Evolutionary conservation across 2,329 filamentous ascomycete species (phyloP), one percentile per base, ranked within the genome.

Genomic region (Stylonectria norvegica): DNA sequence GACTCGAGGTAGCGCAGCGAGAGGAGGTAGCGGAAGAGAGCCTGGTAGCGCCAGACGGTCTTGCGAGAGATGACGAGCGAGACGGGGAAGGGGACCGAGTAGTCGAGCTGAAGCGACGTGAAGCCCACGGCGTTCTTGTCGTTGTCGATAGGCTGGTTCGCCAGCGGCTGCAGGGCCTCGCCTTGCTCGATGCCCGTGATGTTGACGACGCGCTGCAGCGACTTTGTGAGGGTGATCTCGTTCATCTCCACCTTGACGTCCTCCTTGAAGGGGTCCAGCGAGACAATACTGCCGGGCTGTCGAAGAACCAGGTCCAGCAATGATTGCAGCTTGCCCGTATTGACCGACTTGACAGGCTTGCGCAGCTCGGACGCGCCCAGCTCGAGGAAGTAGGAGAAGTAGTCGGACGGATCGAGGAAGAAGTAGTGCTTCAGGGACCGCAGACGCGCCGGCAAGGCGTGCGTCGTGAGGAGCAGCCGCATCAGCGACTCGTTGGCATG

Each of bases 171-270:
- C 42, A 95, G 81, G 19, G 81, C 79, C 56, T 93, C 86, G 47
- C 91, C 89, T 62, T 94, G 86, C 55, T 97, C 91, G 46, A 97
- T 87, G 31, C 93, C 93, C 4, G 89, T 94, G 50, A 97, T 95
- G 58, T 90, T 96, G 49, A 98, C 91, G 37, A 98, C 91, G 38
- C 91, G 85, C 76, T 96, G 95, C 43, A 98, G 72, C 69, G 89
- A 94, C 59, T 94, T 94, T 10, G 89, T 94, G 32, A 98, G 78
- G 5, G 89, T 88, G 27, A 91, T 83, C 54, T 95, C 89, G 62
- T 96, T 96, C 86, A 97, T 96, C 57, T 90, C 85, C 16, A 98
- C 89, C 65, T 94, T 95, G 64, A 98, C 88, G 60, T 98, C 91
- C 67, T 98, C 93, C 61, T 97, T 98, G 75, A 95, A 98, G 0